Base-by-base conservation (phyloP, 164 flowering plant species). In the Amborella trichopoda region DNA sequence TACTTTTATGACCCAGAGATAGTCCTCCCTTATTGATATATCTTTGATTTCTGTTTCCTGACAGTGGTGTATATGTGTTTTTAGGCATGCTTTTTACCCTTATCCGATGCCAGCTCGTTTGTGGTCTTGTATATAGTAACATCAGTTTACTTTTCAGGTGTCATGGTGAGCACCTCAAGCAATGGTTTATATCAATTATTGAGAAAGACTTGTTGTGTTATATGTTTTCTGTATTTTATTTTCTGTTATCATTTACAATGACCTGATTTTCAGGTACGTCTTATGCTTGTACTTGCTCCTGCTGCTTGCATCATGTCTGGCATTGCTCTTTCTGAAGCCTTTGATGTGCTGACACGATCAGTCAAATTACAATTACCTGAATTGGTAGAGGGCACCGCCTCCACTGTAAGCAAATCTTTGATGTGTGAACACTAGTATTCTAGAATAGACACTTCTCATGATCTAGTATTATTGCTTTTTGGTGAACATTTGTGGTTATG, bases 241-340 rank as follows among this genome's bases (percentile, higher is more conserved):
- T 38, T 38, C 16, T 38, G 0, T 38, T 38, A 18, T 22, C 20
- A n/a, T 10, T 38, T 10, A 11, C 14, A 30, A 30, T 9, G 34
- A 33, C 16, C 12, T 33, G 11, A 38, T 44, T 56, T 45, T 11
- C 58, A 93, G 99, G 99, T 93, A 42, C 95, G 96, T 2, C 81
- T 93, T 44, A 93, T 93, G 99, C 99, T 93, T 56, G 99, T 93
- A 36, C 71, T 93, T 45, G 99, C 99, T 59, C 99, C 99, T 56
- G 99, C 99, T 18, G 99, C 99, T 38, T 93, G 99, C 62, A 93
- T 88, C 37, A 51, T 81, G 81, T 88, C 96, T 70, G 99, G 99
- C 49, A 88, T 93, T 59, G 99, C 99, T 48, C 89, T 93, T 49
- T 88, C 99, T 49, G 80, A 73, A 59, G 88, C 99, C 40, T 88